These are phyloP conservation scores for Aspergillus panamensis DNA, from an alignment of 495 filamentous ascomycete species.

Conservation along the genomic window DNA sequence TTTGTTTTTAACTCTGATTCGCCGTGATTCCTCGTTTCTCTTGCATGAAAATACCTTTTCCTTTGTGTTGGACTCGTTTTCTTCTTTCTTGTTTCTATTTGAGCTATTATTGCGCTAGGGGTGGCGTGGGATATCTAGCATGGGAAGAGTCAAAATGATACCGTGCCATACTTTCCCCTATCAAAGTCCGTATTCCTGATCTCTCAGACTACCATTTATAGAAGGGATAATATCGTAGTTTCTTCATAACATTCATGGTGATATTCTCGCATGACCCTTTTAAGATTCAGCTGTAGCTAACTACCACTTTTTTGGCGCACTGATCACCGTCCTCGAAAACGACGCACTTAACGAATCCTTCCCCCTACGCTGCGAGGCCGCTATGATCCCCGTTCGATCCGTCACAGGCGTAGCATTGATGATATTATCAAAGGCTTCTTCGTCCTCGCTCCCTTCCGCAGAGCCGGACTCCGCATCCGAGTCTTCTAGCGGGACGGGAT, in stretches of 20 bases:
- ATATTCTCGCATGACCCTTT: not conserved
- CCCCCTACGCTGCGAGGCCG: constrained; percentile 47
- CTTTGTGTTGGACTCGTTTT: not conserved
- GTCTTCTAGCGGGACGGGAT: constrained; percentile 46
- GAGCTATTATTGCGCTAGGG: not conserved
- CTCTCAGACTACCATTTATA: no score
- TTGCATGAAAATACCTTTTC: constrained; percentile 10
- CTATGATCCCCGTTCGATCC: constrained; percentile 72
- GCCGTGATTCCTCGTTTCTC: not conserved
- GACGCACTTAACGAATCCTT: constrained; percentile 51
- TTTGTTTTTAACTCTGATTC: constrained; percentile 1
- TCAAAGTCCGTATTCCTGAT: no score
- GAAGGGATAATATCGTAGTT: not conserved
- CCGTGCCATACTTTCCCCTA: no score
- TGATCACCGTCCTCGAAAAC: constrained; percentile 60
- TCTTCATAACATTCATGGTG: not conserved
- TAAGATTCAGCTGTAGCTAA: not conserved
- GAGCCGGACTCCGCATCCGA: constrained; percentile 72
- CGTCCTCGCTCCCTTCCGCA: constrained; percentile 56
- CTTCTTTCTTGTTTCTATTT: not conserved
- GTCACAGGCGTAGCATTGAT: constrained; percentile 85
- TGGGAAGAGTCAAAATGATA: no score
- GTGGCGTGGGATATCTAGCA: not conserved
- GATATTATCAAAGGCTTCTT: constrained; percentile 79
- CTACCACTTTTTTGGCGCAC: constrained; percentile 59